These are phyloP conservation scores for Capillidium heterosporum DNA, from an alignment of 371 early-diverging fungal species.

Conservation along the genomic window DNA sequence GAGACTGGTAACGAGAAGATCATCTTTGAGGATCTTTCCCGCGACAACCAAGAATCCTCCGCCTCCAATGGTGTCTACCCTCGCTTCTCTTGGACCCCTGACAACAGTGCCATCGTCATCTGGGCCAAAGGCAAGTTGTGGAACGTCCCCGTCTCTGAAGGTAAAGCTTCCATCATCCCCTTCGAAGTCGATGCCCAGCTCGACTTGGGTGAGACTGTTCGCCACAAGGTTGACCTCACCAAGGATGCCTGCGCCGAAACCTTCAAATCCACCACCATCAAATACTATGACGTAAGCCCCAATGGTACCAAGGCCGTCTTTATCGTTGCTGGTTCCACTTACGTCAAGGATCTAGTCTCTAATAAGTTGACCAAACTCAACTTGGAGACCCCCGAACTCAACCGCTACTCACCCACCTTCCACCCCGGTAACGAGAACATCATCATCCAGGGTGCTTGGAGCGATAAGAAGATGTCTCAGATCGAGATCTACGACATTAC, in stretches of 20 bases:
- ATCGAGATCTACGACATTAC: background rate
- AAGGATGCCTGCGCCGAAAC: background rate
- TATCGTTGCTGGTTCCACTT: background rate
- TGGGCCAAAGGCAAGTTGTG: background rate
- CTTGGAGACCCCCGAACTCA: background rate
- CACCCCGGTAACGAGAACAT: background rate
- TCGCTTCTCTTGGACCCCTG: background rate
- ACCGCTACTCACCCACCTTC: background rate
- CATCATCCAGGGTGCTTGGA: background rate
- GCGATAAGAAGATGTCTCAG: background rate
- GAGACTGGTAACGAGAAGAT: background rate
- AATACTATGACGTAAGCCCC: background rate
- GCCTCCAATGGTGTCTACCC: background rate
- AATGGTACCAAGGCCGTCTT: background rate
- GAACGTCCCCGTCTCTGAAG: background rate
- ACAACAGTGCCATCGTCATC: background rate
- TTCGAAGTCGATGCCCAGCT: background rate
- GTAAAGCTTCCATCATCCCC: background rate
- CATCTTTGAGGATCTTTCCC: background rate
- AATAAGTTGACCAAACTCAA: background rate
- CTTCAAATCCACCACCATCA: background rate
- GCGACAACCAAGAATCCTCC: background rate
- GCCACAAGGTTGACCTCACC: background rate
- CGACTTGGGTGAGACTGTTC: background rate
- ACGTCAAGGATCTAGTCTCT: background rate